Base-by-base conservation (phyloP, 1,139 yeast species). In the Candida gigantensis region DNA sequence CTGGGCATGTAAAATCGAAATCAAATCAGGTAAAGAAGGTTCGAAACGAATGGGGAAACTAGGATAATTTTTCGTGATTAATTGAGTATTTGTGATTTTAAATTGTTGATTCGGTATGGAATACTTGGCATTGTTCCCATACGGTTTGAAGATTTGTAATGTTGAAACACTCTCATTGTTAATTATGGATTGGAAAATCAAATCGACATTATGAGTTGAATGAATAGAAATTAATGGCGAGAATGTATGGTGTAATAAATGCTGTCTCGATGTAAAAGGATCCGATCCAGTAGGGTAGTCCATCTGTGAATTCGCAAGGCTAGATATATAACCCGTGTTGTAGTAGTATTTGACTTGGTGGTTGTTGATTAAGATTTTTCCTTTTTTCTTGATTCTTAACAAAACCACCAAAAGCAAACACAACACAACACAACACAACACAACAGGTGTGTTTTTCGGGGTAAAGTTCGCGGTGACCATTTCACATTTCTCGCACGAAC, bases 181-280 rank as follows among this genome's bases (percentile, higher is more conserved):
- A 50, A 58, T 42, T 5, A 66, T 60, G 6, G 60, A 55, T 43
- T 64, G 69, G 21, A 79, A 64, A 9, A 74, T 49, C 11, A 57
- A 50, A 39, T 80, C 82, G 3, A 80, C 77, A 43, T 68, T 72
- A 26, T 55, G 66, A 0, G 86, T 72, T 4, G 81, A 65, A 17
- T 71, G 71, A 6, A 81, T 68, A 1, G 84, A 69, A 12, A 82
- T 65, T 30, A 72, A 61, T 11, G 90, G 90, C 18, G 81, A 72
- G 43, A 74, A 74, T 9, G 81, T 69, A 43, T 72, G 75, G 43
- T 68, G 74, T 37, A 71, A 61, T 26, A 71, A 52, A 43, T 66
- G 66, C 53, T 71, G 77, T 41, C 76, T 59, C 12, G 72, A 58
- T 8, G 55, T 53, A 42, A 64, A 65, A 24, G 75, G 74, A 47